Evolutionary conservation across 2,329 filamentous ascomycete genomes (phyloP), one percentile per base, ranked within the genome.

Genomic region (Colletotrichum melonis): DNA sequence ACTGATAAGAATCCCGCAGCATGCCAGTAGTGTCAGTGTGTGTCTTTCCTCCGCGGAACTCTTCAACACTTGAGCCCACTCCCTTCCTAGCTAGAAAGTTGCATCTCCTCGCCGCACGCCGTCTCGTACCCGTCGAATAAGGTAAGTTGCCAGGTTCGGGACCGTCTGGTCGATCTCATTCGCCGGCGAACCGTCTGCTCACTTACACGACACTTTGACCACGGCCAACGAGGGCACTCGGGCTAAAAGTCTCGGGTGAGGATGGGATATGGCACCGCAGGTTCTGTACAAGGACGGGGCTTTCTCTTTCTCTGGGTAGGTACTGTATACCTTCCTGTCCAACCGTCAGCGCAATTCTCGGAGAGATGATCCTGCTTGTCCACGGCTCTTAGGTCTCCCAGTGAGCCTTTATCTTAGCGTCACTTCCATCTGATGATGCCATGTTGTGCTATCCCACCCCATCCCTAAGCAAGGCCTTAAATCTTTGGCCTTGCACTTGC

Each of bases 41-140:
- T 32, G 22, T 66, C 46, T 55, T 59, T 52, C 46, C 46, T 73
- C 71, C 71, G 71, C 71, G 71, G 71, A 49, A 71, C 35, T 26
- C 30, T 55, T 67, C 19, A 26, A 46, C 42, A 58, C 63, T 60
- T 19, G 28, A 46, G 56, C 30, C 30, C 46, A 16, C 12, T 26
- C 22, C 30, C 38, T 38, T 38, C 42, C 42, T 68, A 62, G 60
- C 14, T 66, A 64, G 76, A 67, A 76, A 77, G 59, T 76, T 78
- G 76, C 75, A 81, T 81, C 79, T 81, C 79, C 79, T 80, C 78
- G 77, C 78, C 75, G 26, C 42, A 28, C 58, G 62, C 52, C 67
- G 67, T 69, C 28, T 42, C 56, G 22, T 59, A n/a, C 24, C 54
- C 22, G 28, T 66, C 30, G 42, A 49, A 49, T 49, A n/a, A 14